Evolutionary conservation across 495 filamentous ascomycete species (phyloP).

Genomic region (Penicillium longicatenatum): DNA sequence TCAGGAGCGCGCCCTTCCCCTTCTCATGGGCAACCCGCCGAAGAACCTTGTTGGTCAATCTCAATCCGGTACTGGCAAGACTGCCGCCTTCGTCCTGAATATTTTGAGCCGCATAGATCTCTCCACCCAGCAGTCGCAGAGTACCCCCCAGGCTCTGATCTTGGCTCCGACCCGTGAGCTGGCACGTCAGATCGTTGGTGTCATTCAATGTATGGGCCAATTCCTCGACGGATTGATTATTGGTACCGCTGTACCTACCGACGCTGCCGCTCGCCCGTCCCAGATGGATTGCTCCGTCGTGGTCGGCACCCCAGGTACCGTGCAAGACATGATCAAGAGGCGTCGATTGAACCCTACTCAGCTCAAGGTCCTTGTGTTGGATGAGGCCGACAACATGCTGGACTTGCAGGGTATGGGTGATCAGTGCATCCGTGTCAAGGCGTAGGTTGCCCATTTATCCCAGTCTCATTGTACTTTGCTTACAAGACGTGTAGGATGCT

Average conservation of each 20-base stretch:
- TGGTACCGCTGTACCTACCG: constrained; percentile 77
- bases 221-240: constrained; percentile 73
- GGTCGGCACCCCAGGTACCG: constrained; percentile 93
- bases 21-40: constrained; percentile 80
- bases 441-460: constrained; percentile 51
- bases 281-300: constrained; percentile 72
- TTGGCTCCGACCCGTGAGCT: constrained; percentile 93
- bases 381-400: constrained; percentile 96
- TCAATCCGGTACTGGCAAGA: constrained; percentile 98
- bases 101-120: constrained; percentile 84
- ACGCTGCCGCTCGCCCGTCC: constrained; percentile 60
- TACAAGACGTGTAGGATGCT: constrained; percentile 55
- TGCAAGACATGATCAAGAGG: constrained; percentile 79
- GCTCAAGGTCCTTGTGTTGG: constrained; percentile 79
- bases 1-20: constrained; percentile 87
- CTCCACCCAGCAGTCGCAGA: constrained; percentile 46
- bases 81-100: constrained; percentile 92
- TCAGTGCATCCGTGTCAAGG: constrained; percentile 87
- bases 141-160: constrained; percentile 79
- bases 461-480: constrained; percentile 10
- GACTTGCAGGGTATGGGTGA: constrained; percentile 94
- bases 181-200: constrained; percentile 88
- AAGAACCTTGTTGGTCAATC: constrained; percentile 95
- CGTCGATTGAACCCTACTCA: constrained; percentile 63
- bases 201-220: constrained; percentile 77